Evolutionary conservation across 257 asterid genomes (phyloP).

Genomic region (Nicotiana otophora): DNA sequence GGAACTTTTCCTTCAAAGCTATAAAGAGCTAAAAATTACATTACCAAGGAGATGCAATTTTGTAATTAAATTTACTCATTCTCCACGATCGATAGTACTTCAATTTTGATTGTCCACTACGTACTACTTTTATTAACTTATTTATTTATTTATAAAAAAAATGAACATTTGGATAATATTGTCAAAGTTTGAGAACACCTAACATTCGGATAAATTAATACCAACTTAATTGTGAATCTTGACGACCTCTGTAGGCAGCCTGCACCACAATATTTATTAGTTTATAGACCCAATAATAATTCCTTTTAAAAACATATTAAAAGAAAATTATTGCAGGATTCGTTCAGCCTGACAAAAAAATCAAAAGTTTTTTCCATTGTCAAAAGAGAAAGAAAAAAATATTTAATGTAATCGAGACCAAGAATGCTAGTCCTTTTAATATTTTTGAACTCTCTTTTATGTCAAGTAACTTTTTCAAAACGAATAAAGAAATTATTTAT

Average conservation of each 20-base stretch:
- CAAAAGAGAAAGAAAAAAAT: not conserved
- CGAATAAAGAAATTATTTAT: not conserved
- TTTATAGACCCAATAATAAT: conserved; percentile 1
- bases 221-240: not conserved
- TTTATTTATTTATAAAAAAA: not conserved
- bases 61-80: not conserved
- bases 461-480: not conserved
- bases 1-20: too few relatives aligned
- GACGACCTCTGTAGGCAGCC: not conserved
- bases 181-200: not conserved
- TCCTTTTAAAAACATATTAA: not conserved
- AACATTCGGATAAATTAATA: not conserved
- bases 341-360: not conserved
- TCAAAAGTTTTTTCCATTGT: not conserved
- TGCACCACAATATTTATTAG: not conserved
- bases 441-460: not conserved
- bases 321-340: not conserved
- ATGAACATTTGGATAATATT: not conserved
- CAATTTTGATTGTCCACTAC: not conserved
- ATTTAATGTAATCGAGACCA: not conserved
- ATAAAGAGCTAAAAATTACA: not conserved
- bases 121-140: not conserved
- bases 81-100: not conserved
- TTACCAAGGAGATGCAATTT: not conserved
- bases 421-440: not conserved